A percentile compares a stretch with the other conserved stretches of the same genome.
Evolutionary conservation across 257 asterid genomes (phyloP).

Genomic region (Catharanthus roseus): DNA sequence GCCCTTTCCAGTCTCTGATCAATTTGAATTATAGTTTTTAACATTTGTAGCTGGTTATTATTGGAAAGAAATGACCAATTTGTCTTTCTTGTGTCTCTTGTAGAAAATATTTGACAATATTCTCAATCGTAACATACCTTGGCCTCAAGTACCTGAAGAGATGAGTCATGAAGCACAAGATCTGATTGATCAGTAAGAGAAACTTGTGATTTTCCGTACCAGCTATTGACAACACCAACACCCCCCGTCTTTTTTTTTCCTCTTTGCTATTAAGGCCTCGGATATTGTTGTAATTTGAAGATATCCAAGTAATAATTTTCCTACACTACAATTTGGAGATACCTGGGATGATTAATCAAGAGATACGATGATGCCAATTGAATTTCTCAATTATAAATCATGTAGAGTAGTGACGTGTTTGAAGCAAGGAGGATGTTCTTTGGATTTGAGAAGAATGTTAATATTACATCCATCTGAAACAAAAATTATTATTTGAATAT

Average conservation of each 20-base stretch:
- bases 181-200: conserved; percentile 82
- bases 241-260: not conserved
- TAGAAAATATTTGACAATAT: conserved; percentile 91
- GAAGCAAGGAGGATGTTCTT: not conserved
- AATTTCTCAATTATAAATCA: not conserved
- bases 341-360: not conserved
- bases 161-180: conserved; percentile 82
- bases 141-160: conserved; percentile 91
- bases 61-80: not conserved
- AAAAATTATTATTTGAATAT: not conserved
- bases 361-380: not conserved
- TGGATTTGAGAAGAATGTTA: not conserved
- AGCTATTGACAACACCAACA: too few species aligned
- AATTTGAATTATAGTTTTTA: not conserved
- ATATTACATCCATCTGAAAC: not conserved
- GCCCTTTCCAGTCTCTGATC: not conserved
- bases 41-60: not conserved
- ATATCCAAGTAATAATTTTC: not conserved
- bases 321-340: not conserved
- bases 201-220: conserved; percentile 12
- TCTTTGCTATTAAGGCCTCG: too few species aligned
- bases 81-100: conserved; percentile 15
- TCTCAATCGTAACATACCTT: conserved; percentile 92
- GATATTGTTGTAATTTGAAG: not conserved
- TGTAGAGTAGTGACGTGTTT: not conserved